Evolutionary conservation across 2,329 filamentous ascomycete genomes (phyloP).

Genomic region (Penicillium sp.): DNA sequence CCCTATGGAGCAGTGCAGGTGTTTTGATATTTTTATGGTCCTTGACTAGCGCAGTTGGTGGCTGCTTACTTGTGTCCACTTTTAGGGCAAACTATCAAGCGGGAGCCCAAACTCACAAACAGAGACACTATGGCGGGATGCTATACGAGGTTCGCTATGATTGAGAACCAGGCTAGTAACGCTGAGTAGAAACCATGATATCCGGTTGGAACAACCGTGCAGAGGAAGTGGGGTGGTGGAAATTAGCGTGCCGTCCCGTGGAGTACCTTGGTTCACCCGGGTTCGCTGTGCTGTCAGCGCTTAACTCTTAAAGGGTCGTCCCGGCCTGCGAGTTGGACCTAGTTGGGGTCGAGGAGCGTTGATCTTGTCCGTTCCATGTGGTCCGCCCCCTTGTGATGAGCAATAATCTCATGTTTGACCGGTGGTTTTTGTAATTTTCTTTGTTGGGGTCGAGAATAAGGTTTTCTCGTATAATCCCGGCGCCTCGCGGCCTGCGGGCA

Average conservation of each 20-base stretch:
- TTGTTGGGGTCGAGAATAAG: not conserved
- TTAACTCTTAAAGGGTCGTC: not conserved
- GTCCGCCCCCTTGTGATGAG: not conserved
- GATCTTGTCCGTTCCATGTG: not conserved
- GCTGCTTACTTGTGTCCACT: not conserved
- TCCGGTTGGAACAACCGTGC: not conserved
- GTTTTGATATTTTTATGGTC: not conserved
- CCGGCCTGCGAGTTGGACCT: not conserved
- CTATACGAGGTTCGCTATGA: not conserved
- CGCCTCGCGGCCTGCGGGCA: too few relatives aligned
- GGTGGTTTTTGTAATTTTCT: not conserved
- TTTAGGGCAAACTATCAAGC: not conserved
- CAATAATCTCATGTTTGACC: not conserved
- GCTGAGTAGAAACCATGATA: not conserved
- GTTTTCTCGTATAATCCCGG: not conserved
- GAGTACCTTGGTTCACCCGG: not conserved
- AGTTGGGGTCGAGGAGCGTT: not conserved
- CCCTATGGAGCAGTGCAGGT: not conserved
- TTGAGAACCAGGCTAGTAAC: not conserved
- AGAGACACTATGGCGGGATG: not conserved
- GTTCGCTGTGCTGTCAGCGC: not conserved
- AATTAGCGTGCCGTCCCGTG: conserved; percentile 1
- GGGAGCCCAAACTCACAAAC: not conserved
- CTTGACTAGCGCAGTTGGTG: not conserved
- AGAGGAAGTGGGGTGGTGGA: not conserved